These are phyloP conservation scores for Brasenia schreberi DNA, from an alignment of 164 flowering plant species.

Conservation along the genomic window DNA sequence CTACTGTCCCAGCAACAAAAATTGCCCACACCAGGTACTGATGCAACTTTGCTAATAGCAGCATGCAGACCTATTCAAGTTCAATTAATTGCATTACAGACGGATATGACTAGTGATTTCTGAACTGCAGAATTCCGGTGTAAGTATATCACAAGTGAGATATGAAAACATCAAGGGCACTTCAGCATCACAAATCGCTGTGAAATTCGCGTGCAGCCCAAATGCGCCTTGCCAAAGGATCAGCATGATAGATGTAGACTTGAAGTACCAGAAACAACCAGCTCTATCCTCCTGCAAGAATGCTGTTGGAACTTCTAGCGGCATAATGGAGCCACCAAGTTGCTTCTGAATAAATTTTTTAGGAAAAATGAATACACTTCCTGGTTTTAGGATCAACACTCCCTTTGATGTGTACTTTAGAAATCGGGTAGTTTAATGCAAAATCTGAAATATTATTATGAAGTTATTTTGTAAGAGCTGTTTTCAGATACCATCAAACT, in stretches of 20 bases:
- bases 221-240: slow-evolving; percentile 11
- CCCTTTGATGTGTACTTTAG: too few species aligned
- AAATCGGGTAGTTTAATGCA: too few species aligned
- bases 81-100: too few species aligned
- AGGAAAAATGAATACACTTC: too few species aligned
- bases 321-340: slow-evolving; percentile 10
- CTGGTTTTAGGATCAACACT: too few species aligned
- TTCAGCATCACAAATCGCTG: slow-evolving; percentile 12
- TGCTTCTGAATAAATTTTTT: slow-evolving; percentile 3
- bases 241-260: slow-evolving; percentile 10
- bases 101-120: too few species aligned
- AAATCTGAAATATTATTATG: too few species aligned
- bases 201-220: slow-evolving; percentile 15
- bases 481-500: too few species aligned
- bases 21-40: slow-evolving; percentile 21
- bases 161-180: slow-evolving; percentile 13
- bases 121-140: slow-evolving; percentile 12
- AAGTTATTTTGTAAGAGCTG: too few species aligned
- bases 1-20: slow-evolving; percentile 15
- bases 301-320: slow-evolving; percentile 6
- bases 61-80: too few species aligned
- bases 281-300: slow-evolving; percentile 10
- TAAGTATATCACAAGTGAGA: slow-evolving; percentile 10
- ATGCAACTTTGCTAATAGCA: too few species aligned
- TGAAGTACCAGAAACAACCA: slow-evolving; percentile 8